These are phyloP conservation scores for Pulveroboletus sp. DNA, from an alignment of 768 basidiomycete genomes.

Conservation along the genomic window DNA sequence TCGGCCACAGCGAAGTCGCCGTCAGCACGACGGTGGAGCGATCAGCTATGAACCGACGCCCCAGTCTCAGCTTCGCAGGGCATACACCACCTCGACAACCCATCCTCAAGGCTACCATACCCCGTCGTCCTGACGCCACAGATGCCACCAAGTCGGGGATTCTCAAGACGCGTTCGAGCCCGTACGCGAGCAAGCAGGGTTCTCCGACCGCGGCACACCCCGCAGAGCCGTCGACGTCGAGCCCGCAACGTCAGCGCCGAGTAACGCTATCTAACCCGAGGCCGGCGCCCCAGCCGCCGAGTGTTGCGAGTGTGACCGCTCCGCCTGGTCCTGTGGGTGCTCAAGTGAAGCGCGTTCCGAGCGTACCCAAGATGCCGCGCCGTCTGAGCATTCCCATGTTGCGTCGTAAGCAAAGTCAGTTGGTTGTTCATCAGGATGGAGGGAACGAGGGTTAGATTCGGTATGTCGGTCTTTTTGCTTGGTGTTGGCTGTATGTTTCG, in stretches of 20 bases:
- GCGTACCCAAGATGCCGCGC: conserved; percentile 25
- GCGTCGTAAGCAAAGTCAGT: conserved; percentile 26
- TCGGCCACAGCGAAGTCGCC: conserved; percentile 7
- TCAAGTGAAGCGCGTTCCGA: conserved; percentile 15
- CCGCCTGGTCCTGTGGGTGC: background rate
- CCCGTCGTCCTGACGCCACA: conserved; percentile 4
- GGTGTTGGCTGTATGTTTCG: background rate
- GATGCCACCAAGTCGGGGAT: conserved; percentile 13
- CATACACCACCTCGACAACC: background rate
- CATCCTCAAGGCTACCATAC: background rate
- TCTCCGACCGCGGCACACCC: background rate
- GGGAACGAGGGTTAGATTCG: background rate
- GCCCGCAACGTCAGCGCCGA: conserved; percentile 13
- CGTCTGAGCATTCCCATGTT: conserved; percentile 28
- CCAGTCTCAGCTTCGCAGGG: conserved; percentile 11
- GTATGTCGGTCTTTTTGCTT: background rate
- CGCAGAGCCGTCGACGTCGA: conserved; percentile 1
- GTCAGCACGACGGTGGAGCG: background rate
- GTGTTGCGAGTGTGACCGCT: background rate
- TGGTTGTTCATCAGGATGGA: background rate
- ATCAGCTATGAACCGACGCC: conserved; percentile 9
- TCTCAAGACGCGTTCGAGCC: conserved; percentile 12
- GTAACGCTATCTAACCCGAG: conserved; percentile 19
- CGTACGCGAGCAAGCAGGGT: conserved; percentile 4
- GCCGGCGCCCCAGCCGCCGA: background rate